A percentile compares a stretch with the other conserved stretches of the same genome.
Evolutionary conservation across 495 filamentous ascomycete species (phyloP).

Genomic region (Parmelia sp.): DNA sequence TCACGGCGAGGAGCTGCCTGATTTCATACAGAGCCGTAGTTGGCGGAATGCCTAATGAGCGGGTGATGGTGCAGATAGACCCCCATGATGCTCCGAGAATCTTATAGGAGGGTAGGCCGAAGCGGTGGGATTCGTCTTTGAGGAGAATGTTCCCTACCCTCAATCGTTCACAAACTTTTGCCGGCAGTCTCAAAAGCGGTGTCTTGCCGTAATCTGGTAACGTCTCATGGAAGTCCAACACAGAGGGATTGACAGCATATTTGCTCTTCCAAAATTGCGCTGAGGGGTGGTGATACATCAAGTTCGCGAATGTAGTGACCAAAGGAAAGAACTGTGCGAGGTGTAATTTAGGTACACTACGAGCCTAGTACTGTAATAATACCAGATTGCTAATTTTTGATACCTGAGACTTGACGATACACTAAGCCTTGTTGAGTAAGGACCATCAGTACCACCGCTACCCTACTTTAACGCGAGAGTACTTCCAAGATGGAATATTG

Average conservation of each 20-base stretch:
- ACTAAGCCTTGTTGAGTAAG: too few species aligned
- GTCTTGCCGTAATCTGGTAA: constrained; percentile 48
- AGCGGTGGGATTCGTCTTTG: constrained; percentile 53
- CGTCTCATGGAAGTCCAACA: constrained; percentile 41
- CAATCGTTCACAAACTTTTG: constrained; percentile 46
- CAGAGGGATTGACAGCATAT: neutral
- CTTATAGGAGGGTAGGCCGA: constrained; percentile 68
- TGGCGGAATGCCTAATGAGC: constrained; percentile 35
- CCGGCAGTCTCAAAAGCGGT: constrained; percentile 44
- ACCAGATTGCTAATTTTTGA: too few species aligned
- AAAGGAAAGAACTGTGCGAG: too few species aligned
- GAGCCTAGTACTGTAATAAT: too few species aligned
- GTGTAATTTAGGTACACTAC: too few species aligned
- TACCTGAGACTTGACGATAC: too few species aligned
- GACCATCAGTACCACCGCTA: too few species aligned
- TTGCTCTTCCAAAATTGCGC: constrained; percentile 8
- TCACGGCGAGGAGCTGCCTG: constrained; percentile 30
- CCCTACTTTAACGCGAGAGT: too few species aligned
- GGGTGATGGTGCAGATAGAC: constrained; percentile 48
- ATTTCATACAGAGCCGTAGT: constrained; percentile 38
- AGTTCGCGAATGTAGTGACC: too few species aligned
- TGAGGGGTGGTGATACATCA: constrained; percentile 19
- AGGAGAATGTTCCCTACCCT: constrained; percentile 48
- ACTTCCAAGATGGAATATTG: too few species aligned
- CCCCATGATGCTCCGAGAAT: constrained; percentile 74